Conservation (phyloP, 495 filamentous ascomycete genomes). For the Lasiosphaeriaceae sp. region DNA sequence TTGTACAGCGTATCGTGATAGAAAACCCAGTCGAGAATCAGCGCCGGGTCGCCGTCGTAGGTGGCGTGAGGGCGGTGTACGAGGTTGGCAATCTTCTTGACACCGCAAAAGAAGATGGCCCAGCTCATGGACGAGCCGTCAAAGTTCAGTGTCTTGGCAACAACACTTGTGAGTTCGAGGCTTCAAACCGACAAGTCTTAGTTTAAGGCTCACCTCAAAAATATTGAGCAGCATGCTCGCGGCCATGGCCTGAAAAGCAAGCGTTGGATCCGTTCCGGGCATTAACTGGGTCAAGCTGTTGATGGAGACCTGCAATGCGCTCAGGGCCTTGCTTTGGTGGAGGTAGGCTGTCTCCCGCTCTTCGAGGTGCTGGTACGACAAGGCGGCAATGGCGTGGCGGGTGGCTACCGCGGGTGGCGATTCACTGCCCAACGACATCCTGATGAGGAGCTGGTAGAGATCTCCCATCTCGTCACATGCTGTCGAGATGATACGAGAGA, state of each 20-base stretch:
- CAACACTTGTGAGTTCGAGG: no score
- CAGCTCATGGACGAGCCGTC: conserved; percentile 11
- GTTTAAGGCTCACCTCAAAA: conserved; percentile 4
- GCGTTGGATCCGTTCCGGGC: background rate
- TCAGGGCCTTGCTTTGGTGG: conserved; percentile 13
- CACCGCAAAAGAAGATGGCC: conserved; percentile 19
- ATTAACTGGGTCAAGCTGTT: background rate
- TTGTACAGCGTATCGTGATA: conserved; percentile 21
- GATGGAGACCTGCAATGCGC: conserved; percentile 11
- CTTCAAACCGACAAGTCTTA: no score
- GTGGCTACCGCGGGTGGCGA: conserved; percentile 11
- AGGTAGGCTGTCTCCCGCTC: conserved; percentile 1
- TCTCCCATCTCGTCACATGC: conserved; percentile 8
- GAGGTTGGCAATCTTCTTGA: conserved; percentile 13
- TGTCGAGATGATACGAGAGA: conserved; percentile 5
- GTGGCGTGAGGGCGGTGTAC: conserved; percentile 4
- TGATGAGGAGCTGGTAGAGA: conserved; percentile 13
- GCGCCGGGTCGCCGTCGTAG: conserved; percentile 14
- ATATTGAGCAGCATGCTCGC: conserved; percentile 22
- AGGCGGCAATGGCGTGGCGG: conserved; percentile 15
- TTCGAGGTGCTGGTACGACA: conserved; percentile 16
- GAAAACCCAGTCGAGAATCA: conserved; percentile 23
- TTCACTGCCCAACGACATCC: conserved; percentile 17
- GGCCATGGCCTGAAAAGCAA: conserved; percentile 17
- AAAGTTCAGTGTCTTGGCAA: background rate